A percentile compares a stretch with the other conserved stretches of the same genome.
Evolutionary conservation across 441 rosid genomes (phyloP).

Genomic region (Omphalea diandra): DNA sequence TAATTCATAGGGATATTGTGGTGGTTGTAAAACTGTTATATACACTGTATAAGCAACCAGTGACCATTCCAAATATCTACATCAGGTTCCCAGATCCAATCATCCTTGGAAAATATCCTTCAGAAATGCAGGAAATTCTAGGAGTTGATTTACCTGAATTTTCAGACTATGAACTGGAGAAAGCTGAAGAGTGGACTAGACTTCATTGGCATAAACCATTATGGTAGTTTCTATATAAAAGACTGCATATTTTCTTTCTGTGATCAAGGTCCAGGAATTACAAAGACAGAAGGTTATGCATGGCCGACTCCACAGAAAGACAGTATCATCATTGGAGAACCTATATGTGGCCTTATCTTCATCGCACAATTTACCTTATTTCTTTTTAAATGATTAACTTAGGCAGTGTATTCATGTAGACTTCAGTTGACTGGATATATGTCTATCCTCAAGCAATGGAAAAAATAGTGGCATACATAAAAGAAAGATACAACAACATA

Average conservation of each 20-base stretch:
- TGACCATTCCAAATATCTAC: background rate
- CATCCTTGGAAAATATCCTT: conserved; percentile 47
- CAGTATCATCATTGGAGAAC: conserved; percentile 48
- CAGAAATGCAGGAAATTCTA: conserved; percentile 39
- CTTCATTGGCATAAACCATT: conserved; percentile 52
- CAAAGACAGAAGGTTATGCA: conserved; percentile 53
- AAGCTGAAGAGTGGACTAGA: conserved; percentile 38
- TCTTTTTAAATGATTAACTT: background rate
- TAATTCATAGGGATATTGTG: too few species aligned
- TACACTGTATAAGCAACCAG: background rate
- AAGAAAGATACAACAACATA: conserved; percentile 45
- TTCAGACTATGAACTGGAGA: conserved; percentile 30
- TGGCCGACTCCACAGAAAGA: conserved; percentile 31
- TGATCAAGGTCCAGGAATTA: conserved; percentile 34
- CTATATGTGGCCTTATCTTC: conserved; percentile 33
- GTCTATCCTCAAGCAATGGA: conserved; percentile 52
- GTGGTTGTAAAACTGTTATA: background rate
- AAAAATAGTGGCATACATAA: conserved; percentile 34
- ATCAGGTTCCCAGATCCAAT: conserved; percentile 48
- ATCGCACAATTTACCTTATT: background rate
- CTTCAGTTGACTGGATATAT: conserved; percentile 30
- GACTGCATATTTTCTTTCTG: conserved; percentile 49
- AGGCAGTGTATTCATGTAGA: conserved; percentile 15
- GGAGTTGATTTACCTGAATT: conserved; percentile 41
- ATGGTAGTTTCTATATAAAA: conserved; percentile 40